Conservation (phyloP, 2,329 filamentous ascomycete species). For the Pezicula carpinea region DNA sequence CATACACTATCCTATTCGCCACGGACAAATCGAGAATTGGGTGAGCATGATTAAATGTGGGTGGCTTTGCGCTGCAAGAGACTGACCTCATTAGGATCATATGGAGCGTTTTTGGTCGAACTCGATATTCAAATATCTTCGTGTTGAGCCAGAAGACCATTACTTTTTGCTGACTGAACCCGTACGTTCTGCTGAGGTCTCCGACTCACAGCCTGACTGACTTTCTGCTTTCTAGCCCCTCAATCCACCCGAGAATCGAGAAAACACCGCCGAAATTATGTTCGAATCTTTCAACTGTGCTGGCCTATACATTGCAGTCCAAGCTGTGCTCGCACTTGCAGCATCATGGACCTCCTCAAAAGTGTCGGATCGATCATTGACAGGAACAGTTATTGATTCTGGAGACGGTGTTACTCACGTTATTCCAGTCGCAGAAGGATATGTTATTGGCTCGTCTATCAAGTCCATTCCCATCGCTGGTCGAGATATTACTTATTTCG, state of each 20-base stretch:
- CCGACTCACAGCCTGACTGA: background rate
- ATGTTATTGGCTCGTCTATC: constrained; percentile 98
- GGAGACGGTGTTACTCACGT: constrained; percentile 99
- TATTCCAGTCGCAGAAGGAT: constrained; percentile 96
- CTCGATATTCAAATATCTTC: constrained; percentile 99
- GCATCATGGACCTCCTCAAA: constrained; percentile 99
- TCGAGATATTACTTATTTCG: constrained; percentile 97
- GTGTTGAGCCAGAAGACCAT: constrained; percentile 97
- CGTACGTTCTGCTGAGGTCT: constrained; percentile 47
- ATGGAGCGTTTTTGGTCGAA: constrained; percentile 99
- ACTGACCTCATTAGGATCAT: constrained; percentile 62
- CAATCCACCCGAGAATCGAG: constrained; percentile 97
- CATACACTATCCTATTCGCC: constrained; percentile 93
- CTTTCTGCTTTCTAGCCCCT: constrained; percentile 58
- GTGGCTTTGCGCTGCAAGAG: constrained; percentile 8
- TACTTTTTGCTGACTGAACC: constrained; percentile 98
- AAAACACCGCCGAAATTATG: constrained; percentile 99
- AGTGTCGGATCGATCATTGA: constrained; percentile 91
- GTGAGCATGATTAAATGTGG: constrained; percentile 41
- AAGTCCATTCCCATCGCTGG: constrained; percentile 98
- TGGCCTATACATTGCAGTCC: constrained; percentile 96
- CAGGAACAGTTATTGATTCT: constrained; percentile 96
- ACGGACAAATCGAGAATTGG: constrained; percentile 99
- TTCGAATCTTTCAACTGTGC: constrained; percentile 99
- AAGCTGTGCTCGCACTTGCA: constrained; percentile 91